These are phyloP conservation scores for Candida gigantensis DNA, from an alignment of 1,139 yeast species.

Conservation along the genomic window DNA sequence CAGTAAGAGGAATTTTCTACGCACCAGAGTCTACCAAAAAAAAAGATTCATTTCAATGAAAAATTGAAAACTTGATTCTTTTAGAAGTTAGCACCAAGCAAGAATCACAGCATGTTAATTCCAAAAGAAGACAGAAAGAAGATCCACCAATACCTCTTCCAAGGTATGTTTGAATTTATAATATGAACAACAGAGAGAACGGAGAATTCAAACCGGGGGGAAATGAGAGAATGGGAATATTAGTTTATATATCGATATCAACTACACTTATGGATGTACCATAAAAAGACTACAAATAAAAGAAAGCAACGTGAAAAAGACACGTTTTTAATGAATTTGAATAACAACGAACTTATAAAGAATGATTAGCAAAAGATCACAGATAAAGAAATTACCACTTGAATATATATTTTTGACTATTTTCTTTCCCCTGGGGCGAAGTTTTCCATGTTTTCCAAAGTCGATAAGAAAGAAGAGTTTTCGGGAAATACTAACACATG, in stretches of 20 bases:
- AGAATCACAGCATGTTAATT: constrained; percentile 71
- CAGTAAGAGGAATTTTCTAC: too few relatives aligned
- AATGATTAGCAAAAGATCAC: too few relatives aligned
- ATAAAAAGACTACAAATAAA: too few relatives aligned
- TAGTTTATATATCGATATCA: too few relatives aligned
- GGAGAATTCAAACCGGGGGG: not conserved
- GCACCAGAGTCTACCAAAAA: constrained; percentile 3
- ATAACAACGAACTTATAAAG: not conserved
- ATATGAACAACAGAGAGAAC: not conserved
- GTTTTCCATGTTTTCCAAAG: too few relatives aligned
- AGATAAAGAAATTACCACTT: too few relatives aligned
- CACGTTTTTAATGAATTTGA: too few relatives aligned
- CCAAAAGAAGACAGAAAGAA: constrained; percentile 99
- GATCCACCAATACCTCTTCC: constrained; percentile 99
- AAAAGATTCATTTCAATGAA: constrained; percentile 3
- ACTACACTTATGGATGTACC: too few relatives aligned
- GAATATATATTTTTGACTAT: too few relatives aligned
- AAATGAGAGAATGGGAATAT: not conserved
- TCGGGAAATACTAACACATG: constrained; percentile 36
- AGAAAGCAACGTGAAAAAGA: too few relatives aligned
- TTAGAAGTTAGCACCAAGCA: constrained; percentile 5
- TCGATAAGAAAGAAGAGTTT: too few relatives aligned
- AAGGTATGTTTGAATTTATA: constrained; percentile 69
- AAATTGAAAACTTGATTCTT: constrained; percentile 6
- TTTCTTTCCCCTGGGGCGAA: too few relatives aligned